A percentile compares a stretch with the other conserved stretches of the same genome.
Conservation (phyloP, 192 early-diverging fungal genomes). For the Coemansia sp. region DNA sequence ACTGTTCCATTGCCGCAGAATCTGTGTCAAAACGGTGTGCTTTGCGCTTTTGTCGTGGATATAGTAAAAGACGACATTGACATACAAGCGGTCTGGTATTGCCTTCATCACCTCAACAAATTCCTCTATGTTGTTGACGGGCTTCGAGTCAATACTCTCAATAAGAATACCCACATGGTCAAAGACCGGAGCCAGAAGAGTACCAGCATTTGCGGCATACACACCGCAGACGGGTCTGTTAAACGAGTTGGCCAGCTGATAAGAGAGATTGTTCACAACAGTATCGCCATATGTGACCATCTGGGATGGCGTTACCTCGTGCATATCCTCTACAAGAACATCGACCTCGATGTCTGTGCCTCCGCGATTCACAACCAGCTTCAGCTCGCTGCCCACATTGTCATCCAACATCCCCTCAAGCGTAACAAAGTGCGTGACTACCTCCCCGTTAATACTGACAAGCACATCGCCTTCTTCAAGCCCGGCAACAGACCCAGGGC, state of each 20-base stretch:
- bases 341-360: constrained; percentile 52
- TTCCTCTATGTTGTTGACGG: constrained; percentile 65
- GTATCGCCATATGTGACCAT: constrained; percentile 87
- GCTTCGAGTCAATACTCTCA: constrained; percentile 65
- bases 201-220: constrained; percentile 63
- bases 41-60: constrained; percentile 27
- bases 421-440: constrained; percentile 71
- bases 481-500: constrained; percentile 59
- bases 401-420: constrained; percentile 68
- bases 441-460: constrained; percentile 63
- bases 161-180: constrained; percentile 46
- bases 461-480: constrained; percentile 75
- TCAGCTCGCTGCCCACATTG: constrained; percentile 56
- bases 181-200: constrained; percentile 10
- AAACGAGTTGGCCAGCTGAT: constrained; percentile 75
- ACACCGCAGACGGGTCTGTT: constrained; percentile 74
- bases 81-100: constrained; percentile 56
- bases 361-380: constrained; percentile 61
- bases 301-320: constrained; percentile 76
- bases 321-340: constrained; percentile 69
- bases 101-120: constrained; percentile 66
- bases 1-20: constrained; percentile 24
- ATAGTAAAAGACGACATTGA: constrained; percentile 25
- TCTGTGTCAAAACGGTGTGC: constrained; percentile 14
- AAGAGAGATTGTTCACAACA: constrained; percentile 72